Percentiles rank a stretch among this genome's conserved stretches.
Evolutionary conservation across 192 early-diverging fungal species (phyloP).

Genomic region (Backusella liffmaniae): DNA sequence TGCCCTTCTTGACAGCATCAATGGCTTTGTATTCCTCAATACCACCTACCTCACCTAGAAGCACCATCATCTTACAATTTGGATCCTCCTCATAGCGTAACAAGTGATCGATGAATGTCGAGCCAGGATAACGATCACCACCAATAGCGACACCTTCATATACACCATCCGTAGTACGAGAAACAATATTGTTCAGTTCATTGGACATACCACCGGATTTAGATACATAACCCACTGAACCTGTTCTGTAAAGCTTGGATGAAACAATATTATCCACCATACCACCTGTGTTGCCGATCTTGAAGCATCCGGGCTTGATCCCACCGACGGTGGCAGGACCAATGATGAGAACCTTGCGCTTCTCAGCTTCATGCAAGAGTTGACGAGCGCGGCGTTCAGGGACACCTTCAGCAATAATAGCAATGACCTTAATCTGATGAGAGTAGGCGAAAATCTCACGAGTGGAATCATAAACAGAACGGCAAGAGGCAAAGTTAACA

Average conservation of each 20-base stretch:
- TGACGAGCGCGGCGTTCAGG: constrained; percentile 95
- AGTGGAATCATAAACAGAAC: constrained; percentile 91
- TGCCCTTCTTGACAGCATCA: constrained; percentile 82
- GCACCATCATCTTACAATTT: constrained; percentile 88
- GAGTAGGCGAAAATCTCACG: constrained; percentile 80
- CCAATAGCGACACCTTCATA: constrained; percentile 99
- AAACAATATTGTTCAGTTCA: constrained; percentile 99
- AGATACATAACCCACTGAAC: constrained; percentile 96
- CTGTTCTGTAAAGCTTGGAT: constrained; percentile 95
- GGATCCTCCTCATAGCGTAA: constrained; percentile 93
- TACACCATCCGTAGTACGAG: constrained; percentile 94
- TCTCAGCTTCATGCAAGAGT: constrained; percentile 81
- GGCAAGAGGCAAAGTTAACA: constrained; percentile 98
- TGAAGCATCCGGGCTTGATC: constrained; percentile 99
- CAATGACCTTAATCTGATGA: constrained; percentile 86
- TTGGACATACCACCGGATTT: constrained; percentile 99
- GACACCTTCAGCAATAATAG: constrained; percentile 99
- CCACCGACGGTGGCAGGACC: constrained; percentile 99
- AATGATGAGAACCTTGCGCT: constrained; percentile 82
- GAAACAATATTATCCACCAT: constrained; percentile 99
- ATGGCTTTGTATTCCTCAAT: constrained; percentile 95
- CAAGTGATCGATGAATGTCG: constrained; percentile 98
- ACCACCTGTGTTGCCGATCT: constrained; percentile 99
- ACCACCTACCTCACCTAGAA: constrained; percentile 97
- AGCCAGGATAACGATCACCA: constrained; percentile 97